These are phyloP conservation scores for Blastomyces silverae DNA, from an alignment of 2,329 filamentous ascomycete genomes.

Conservation along the genomic window DNA sequence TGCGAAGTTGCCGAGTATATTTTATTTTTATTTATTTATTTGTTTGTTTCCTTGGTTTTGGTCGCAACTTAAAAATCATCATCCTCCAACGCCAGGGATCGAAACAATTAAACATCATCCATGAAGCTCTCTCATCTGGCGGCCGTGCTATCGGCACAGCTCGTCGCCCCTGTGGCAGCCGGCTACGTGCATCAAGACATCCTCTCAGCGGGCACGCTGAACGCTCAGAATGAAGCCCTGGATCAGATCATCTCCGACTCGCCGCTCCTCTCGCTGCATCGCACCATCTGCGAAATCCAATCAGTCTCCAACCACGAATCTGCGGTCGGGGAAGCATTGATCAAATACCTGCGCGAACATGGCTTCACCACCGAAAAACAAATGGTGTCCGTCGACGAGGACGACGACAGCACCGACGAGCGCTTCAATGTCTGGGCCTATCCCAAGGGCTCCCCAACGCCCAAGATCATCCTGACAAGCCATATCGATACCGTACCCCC, in stretches of 20 bases:
- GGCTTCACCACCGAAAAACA: slow-evolving; percentile 60
- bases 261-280: slow-evolving; percentile 64
- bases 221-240: slow-evolving; percentile 20
- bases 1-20: too few species aligned
- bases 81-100: too few species aligned
- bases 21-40: too few species aligned
- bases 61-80: too few species aligned
- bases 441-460: slow-evolving; percentile 23
- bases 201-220: background rate
- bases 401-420: slow-evolving; percentile 20
- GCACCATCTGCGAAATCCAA: slow-evolving; percentile 63
- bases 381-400: slow-evolving; percentile 29
- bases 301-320: slow-evolving; percentile 66
- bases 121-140: slow-evolving; percentile 10
- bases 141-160: background rate
- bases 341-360: slow-evolving; percentile 55
- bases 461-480: slow-evolving; percentile 49
- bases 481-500: slow-evolving; percentile 69
- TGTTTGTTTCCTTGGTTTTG: too few species aligned
- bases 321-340: slow-evolving; percentile 61
- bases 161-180: background rate
- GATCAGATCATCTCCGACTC: slow-evolving; percentile 38
- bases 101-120: background rate
- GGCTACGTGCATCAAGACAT: background rate
- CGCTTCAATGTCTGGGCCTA: slow-evolving; percentile 74